A percentile compares a stretch with the other conserved stretches of the same genome.
Conservation (phyloP, 2,329 filamentous ascomycete genomes). For the Pseudopithomyces chartarum region DNA sequence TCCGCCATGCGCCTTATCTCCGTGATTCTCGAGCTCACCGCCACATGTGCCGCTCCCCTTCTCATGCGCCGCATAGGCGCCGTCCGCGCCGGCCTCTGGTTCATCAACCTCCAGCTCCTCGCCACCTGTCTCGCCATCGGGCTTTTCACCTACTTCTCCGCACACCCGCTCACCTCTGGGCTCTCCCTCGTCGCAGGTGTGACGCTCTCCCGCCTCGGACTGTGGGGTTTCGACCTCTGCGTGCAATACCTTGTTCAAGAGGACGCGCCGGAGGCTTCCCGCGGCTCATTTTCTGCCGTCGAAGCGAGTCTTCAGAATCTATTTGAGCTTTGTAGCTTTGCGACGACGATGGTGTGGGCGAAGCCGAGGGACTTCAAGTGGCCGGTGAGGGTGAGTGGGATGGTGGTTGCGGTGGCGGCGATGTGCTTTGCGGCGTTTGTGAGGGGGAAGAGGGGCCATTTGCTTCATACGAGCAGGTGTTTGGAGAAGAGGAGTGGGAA, state of each 20-base stretch:
- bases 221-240: conserved; percentile 56
- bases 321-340: conserved; percentile 72
- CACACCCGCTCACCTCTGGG: conserved; percentile 26
- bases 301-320: conserved; percentile 71
- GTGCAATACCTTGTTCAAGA: conserved; percentile 55
- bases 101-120: conserved; percentile 68
- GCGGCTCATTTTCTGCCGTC: conserved; percentile 71
- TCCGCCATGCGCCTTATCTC: conserved; percentile 59
- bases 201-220: conserved; percentile 48
- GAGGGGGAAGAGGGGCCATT: conserved; percentile 62
- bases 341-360: conserved; percentile 67
- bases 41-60: conserved; percentile 64
- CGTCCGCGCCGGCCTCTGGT: conserved; percentile 73
- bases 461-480: conserved; percentile 55
- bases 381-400: conserved; percentile 64
- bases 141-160: conserved; percentile 24
- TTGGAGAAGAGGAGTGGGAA: conserved; percentile 18
- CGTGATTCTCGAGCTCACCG: conserved; percentile 62
- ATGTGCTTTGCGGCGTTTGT: conserved; percentile 63
- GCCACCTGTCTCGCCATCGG: conserved; percentile 53
- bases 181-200: conserved; percentile 45
- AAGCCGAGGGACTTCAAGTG: conserved; percentile 67
- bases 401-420: conserved; percentile 56
- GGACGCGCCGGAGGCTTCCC: conserved; percentile 45
- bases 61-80: conserved; percentile 57